A percentile compares a stretch with the other conserved stretches of the same genome.
Evolutionary conservation across 1,284 basidiomycete species (phyloP).

Genomic region (Apiotrichum montevideense): DNA sequence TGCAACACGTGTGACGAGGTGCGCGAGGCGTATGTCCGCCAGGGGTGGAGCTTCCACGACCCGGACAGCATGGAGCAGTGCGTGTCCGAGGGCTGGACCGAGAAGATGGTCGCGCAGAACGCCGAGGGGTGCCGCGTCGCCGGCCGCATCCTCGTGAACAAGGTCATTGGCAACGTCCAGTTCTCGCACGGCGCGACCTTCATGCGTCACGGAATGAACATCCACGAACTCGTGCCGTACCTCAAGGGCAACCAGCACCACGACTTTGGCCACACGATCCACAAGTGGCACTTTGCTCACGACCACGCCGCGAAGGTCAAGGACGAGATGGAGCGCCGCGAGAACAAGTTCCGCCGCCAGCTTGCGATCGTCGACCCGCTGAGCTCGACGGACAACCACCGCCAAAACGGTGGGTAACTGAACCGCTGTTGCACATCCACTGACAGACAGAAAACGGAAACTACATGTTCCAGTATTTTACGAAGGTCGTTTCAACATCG

Average conservation of each 20-base stretch:
- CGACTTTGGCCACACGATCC: constrained; percentile 87
- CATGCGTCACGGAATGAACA: constrained; percentile 73
- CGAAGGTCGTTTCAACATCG: constrained; percentile 92
- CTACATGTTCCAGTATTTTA: constrained; percentile 27
- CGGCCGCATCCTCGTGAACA: constrained; percentile 90
- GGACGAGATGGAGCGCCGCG: constrained; percentile 47
- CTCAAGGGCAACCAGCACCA: constrained; percentile 78
- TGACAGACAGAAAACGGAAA: constrained; percentile 2
- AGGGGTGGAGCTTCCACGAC: constrained; percentile 90
- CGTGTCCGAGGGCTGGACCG: constrained; percentile 87
- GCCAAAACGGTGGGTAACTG: constrained; percentile 51
- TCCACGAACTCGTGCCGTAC: constrained; percentile 90
- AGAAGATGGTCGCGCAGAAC: constrained; percentile 85
- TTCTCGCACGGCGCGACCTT: constrained; percentile 82
- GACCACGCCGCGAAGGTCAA: constrained; percentile 59
- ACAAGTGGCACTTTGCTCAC: constrained; percentile 74
- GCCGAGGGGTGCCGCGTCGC: constrained; percentile 91
- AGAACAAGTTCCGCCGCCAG: constrained; percentile 59
- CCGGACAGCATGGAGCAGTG: constrained; percentile 93
- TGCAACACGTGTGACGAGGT: constrained; percentile 98
- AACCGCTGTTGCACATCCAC: neutral
- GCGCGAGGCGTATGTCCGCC: constrained; percentile 77
- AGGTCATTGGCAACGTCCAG: constrained; percentile 79
- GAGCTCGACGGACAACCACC: constrained; percentile 58
- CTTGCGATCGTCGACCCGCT: constrained; percentile 80